These are phyloP conservation scores for Ramularia endophylla DNA, from an alignment of 2,329 filamentous ascomycete genomes.

Conservation along the genomic window DNA sequence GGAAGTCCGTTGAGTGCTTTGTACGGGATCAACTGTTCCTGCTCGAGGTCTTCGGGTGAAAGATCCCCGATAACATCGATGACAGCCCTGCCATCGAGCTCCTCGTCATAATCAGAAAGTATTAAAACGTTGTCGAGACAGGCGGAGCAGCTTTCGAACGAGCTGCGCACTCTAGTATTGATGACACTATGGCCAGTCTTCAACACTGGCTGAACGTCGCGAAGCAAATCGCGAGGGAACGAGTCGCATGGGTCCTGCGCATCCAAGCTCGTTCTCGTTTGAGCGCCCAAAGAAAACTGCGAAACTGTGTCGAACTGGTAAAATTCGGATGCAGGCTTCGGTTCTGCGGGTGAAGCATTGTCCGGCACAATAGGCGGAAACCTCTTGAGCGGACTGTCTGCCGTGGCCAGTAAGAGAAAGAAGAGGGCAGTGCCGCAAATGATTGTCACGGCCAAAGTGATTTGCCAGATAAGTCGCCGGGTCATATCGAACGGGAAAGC, in stretches of 20 bases:
- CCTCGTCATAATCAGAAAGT: conserved; percentile 45
- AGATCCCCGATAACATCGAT: conserved; percentile 45
- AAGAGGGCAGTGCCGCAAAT: conserved; percentile 2
- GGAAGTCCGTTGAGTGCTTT: conserved; percentile 12
- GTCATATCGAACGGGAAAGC: background rate
- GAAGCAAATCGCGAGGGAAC: conserved; percentile 37
- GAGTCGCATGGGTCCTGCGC: conserved; percentile 33
- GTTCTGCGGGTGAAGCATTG: background rate
- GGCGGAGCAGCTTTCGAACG: conserved; percentile 49
- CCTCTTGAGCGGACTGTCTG: background rate
- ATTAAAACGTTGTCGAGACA: conserved; percentile 45
- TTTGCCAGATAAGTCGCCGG: conserved; percentile 6
- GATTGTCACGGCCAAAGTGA: conserved; percentile 1
- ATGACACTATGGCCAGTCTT: conserved; percentile 46
- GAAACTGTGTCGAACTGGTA: conserved; percentile 19
- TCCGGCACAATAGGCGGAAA: background rate
- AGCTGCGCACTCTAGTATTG: conserved; percentile 37
- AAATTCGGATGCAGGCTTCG: conserved; percentile 6
- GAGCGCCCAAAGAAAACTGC: conserved; percentile 11
- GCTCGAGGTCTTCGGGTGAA: conserved; percentile 27
- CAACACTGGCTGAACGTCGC: conserved; percentile 42
- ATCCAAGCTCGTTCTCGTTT: conserved; percentile 6
- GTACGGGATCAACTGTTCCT: conserved; percentile 13
- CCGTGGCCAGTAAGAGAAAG: conserved; percentile 2
- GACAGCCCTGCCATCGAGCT: conserved; percentile 32